Conservation (phyloP, 2,329 filamentous ascomycete genomes). For the Pseudogymnoascus sp. region DNA sequence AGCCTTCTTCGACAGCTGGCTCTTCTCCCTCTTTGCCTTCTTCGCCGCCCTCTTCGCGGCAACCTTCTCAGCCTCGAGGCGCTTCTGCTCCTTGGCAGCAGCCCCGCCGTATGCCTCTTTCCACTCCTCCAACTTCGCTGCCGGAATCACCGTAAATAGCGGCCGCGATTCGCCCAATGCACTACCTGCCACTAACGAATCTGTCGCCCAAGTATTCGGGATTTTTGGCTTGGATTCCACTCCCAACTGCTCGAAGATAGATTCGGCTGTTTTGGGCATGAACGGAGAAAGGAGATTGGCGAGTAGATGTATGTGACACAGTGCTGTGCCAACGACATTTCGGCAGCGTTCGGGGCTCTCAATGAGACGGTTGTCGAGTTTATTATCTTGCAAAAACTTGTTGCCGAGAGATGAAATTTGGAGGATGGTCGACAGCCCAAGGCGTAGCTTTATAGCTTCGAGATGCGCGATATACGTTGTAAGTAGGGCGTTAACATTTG, state of each 20-base stretch:
- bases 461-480: slow-evolving; percentile 55
- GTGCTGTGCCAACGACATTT: slow-evolving; percentile 53
- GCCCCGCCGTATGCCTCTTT: slow-evolving; percentile 58
- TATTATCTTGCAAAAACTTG: slow-evolving; percentile 37
- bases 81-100: slow-evolving; percentile 54
- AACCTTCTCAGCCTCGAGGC: slow-evolving; percentile 46
- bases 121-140: slow-evolving; percentile 73
- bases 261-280: slow-evolving; percentile 62
- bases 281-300: slow-evolving; percentile 69
- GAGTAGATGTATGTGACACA: slow-evolving; percentile 72
- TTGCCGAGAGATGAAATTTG: slow-evolving; percentile 53
- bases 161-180: slow-evolving; percentile 67
- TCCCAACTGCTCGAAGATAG: slow-evolving; percentile 67
- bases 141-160: slow-evolving; percentile 68
- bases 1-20: not conserved
- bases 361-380: slow-evolving; percentile 28
- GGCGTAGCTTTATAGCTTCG: slow-evolving; percentile 59
- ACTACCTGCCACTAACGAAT: slow-evolving; percentile 59
- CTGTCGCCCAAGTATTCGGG: slow-evolving; percentile 51
- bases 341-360: slow-evolving; percentile 21
- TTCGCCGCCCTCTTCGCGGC: slow-evolving; percentile 12
- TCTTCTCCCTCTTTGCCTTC: slow-evolving; percentile 10
- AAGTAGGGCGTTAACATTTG: slow-evolving; percentile 52
- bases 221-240: slow-evolving; percentile 41
- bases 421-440: slow-evolving; percentile 52